Evolutionary conservation across 805 yeast species (phyloP), one percentile per base, ranked within the genome.

Genomic region (Brettanomyces bruxellensis): DNA sequence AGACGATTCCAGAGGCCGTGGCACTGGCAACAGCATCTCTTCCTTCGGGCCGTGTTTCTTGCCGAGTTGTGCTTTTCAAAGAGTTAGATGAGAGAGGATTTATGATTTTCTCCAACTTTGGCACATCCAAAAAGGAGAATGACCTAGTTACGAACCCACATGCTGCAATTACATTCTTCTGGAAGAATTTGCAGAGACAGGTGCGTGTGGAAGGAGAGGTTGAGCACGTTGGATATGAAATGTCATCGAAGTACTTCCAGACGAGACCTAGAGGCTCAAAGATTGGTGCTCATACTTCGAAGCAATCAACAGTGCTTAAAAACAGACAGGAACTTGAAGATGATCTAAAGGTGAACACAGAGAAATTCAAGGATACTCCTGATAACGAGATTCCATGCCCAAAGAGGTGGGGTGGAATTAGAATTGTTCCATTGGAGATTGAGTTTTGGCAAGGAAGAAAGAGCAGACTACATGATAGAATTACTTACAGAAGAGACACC

Each of bases 381-480:
- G 83, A 75, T 45, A 77, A 77, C 34, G 79, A 81, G 36, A 79
- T 93, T 40, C 95, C 95, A 28, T 84, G 95, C 52, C 99, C 99
- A 13, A 90, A 86, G 34, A 83, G 70, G 61, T 93, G 99, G 99
- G 99, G 98, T 46, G 99, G 99, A 0, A 61, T 93, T 43, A 75
- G 95, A 58, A 73, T 93, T 14, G 79, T 84, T 38, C 99, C 99
- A 4, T 67, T 86, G 41, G 95, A 88, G 60, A 76, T 91, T 53
- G 99, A 93, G 67, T 93, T 91, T 60, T 93, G 98, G 97, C 99
- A 93, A 68, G 99, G 99, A 14, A 79, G 99, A 52, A 72, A 76
- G 49, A 83, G 86, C 59, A 77, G 99, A 62, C 70, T 91, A 44
- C 99, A 93, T 64, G 99, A 93, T 64, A 77, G 99, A 55, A 71